These are phyloP conservation scores for Trichosporon ovoides DNA, from an alignment of 1,284 basidiomycete genomes.

Conservation along the genomic window DNA sequence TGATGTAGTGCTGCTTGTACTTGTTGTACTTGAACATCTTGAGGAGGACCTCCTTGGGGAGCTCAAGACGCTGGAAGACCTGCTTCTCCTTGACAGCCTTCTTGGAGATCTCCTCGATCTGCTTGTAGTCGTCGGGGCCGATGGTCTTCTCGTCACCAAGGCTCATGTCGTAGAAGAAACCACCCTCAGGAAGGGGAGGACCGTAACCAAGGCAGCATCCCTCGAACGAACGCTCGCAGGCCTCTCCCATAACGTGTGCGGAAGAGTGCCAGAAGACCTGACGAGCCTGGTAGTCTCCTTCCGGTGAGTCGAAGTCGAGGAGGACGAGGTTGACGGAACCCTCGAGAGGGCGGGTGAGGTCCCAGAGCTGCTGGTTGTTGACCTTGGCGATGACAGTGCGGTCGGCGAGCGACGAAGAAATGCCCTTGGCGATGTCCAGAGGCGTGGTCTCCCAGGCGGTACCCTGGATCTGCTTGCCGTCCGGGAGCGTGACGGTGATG, in stretches of 20 bases:
- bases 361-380: slow-evolving; percentile 79
- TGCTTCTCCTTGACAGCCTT: slow-evolving; percentile 93
- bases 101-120: slow-evolving; percentile 84
- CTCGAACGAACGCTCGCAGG: slow-evolving; percentile 84
- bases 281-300: slow-evolving; percentile 73
- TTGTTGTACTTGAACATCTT: slow-evolving; percentile 99
- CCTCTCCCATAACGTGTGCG: slow-evolving; percentile 97
- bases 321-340: slow-evolving; percentile 72
- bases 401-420: slow-evolving; percentile 85
- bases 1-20: slow-evolving; percentile 95
- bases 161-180: slow-evolving; percentile 99
- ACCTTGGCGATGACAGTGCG: slow-evolving; percentile 89
- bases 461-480: slow-evolving; percentile 76
- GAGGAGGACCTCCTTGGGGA: slow-evolving; percentile 87
- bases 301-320: slow-evolving; percentile 86
- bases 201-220: slow-evolving; percentile 98
- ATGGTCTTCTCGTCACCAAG: slow-evolving; percentile 58
- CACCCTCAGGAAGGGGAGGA: slow-evolving; percentile 87
- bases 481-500: slow-evolving; percentile 79
- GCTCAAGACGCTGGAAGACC: slow-evolving; percentile 88
- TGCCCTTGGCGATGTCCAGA: slow-evolving; percentile 79
- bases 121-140: slow-evolving; percentile 73
- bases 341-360: slow-evolving; percentile 90
- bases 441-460: slow-evolving; percentile 96
- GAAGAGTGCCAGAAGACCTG: slow-evolving; percentile 99